Conservation (phyloP, 2,329 filamentous ascomycete species). For the Mycogone perniciosa region DNA sequence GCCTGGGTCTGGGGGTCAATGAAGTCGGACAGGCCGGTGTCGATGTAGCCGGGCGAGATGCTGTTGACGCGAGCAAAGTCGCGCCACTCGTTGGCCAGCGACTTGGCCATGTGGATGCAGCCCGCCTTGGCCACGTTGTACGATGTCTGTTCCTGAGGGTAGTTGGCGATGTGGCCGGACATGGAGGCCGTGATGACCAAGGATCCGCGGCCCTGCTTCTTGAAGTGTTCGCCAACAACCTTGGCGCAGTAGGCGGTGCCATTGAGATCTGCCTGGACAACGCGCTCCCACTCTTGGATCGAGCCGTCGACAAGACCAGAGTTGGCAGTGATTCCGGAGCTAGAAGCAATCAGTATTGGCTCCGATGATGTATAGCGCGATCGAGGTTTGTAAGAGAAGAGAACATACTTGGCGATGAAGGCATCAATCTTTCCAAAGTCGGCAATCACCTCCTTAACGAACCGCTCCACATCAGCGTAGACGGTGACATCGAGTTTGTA, state of each 20-base stretch:
- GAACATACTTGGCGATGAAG: slow-evolving; percentile 67
- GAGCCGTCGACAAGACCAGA: slow-evolving; percentile 61
- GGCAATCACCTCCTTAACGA: slow-evolving; percentile 56
- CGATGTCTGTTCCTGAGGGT: slow-evolving; percentile 60
- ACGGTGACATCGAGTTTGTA: slow-evolving; percentile 55
- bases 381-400: slow-evolving; percentile 35
- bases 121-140: slow-evolving; percentile 62
- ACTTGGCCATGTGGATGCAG: slow-evolving; percentile 40
- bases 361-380: not conserved
- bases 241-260: slow-evolving; percentile 63
- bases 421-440: slow-evolving; percentile 71
- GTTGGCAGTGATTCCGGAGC: slow-evolving; percentile 63
- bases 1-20: slow-evolving; percentile 61
- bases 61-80: slow-evolving; percentile 60
- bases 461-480: slow-evolving; percentile 43
- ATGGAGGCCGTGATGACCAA: slow-evolving; percentile 66
- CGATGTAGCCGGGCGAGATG: slow-evolving; percentile 62
- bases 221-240: slow-evolving; percentile 58
- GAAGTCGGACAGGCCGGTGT: slow-evolving; percentile 61
- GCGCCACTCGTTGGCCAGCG: slow-evolving; percentile 59
- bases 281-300: slow-evolving; percentile 59
- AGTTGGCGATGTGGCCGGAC: slow-evolving; percentile 65
- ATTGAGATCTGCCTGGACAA: slow-evolving; percentile 58
- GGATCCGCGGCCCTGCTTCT: slow-evolving; percentile 55
- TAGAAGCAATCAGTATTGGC: slow-evolving; percentile 12